A percentile compares a stretch with the other conserved stretches of the same genome.
phyloP scores from a whole-genome alignment of 768 basidiomycete genomes.

The Kwoniella sp. region DNA sequence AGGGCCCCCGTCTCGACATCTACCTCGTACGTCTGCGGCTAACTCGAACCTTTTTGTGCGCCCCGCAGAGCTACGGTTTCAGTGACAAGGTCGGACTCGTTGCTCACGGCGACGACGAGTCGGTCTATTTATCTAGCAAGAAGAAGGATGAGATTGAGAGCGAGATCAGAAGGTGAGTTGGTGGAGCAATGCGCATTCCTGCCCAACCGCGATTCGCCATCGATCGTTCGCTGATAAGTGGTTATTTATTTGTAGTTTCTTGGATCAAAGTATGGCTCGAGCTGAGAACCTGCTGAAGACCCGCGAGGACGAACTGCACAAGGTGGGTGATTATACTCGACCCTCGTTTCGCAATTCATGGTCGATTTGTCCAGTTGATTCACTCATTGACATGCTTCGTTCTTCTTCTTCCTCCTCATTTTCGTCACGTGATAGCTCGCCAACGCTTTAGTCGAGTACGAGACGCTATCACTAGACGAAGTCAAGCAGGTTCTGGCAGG shows the following conservation, averaged over 20 bases:
- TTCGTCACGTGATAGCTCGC: constrained; percentile 82
- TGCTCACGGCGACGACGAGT: constrained; percentile 74
- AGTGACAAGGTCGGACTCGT: constrained; percentile 65
- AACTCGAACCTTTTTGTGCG: background rate
- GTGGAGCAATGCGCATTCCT: constrained; percentile 3
- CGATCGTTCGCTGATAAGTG: background rate
- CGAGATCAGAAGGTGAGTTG: constrained; percentile 76
- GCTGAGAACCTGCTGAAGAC: constrained; percentile 67
- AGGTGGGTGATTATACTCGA: constrained; percentile 51
- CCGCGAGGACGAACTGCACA: constrained; percentile 74
- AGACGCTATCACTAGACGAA: constrained; percentile 85
- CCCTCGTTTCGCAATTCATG: background rate
- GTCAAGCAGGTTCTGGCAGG: constrained; percentile 83
- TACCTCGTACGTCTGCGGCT: background rate
- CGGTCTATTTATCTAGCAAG: constrained; percentile 70
- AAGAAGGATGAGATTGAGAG: constrained; percentile 83
- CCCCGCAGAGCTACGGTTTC: constrained; percentile 54
- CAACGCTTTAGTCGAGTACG: constrained; percentile 87
- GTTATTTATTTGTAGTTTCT: constrained; percentile 59
- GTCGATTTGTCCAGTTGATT: background rate
- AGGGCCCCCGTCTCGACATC: constrained; percentile 1
- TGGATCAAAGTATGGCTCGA: constrained; percentile 71
- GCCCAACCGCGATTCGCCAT: too few relatives aligned
- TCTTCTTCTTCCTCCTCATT: background rate
- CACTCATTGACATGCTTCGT: background rate